A percentile compares a stretch with the other conserved stretches of the same genome.
These are phyloP conservation scores for Lecanicillium sp. DNA, from an alignment of 2,329 filamentous ascomycete genomes.

Conservation along the genomic window DNA sequence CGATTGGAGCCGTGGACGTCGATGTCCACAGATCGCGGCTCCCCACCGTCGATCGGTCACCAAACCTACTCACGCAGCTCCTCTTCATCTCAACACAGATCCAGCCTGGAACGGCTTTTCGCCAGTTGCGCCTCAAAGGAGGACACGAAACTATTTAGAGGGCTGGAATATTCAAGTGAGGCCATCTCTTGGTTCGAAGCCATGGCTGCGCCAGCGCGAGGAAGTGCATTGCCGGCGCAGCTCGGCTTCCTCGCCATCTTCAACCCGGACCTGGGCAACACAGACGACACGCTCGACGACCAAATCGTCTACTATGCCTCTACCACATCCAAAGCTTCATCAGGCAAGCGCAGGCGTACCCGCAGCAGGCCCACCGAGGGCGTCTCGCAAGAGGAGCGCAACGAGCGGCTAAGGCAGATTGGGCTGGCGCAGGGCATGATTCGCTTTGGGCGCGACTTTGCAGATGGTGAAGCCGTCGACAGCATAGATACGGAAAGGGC, in stretches of 20 bases:
- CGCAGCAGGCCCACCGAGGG: slow-evolving; percentile 32
- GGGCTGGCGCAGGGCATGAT: slow-evolving; percentile 96
- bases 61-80: too few species aligned
- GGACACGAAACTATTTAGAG: too few species aligned
- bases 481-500: slow-evolving; percentile 86
- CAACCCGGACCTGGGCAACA: slow-evolving; percentile 69
- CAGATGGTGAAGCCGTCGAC: slow-evolving; percentile 66
- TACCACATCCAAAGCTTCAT: slow-evolving; percentile 31
- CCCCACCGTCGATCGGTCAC: too few species aligned
- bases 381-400: slow-evolving; percentile 57
- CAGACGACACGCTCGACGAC: slow-evolving; percentile 53
- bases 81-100: too few species aligned
- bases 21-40: too few species aligned
- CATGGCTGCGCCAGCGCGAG: slow-evolving; percentile 12
- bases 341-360: slow-evolving; percentile 32
- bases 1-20: too few species aligned
- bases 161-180: too few species aligned
- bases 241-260: slow-evolving; percentile 91
- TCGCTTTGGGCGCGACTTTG: slow-evolving; percentile 83
- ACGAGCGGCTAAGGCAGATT: slow-evolving; percentile 85
- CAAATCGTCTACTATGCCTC: slow-evolving; percentile 94
- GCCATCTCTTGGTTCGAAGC: too few species aligned
- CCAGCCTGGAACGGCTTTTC: too few species aligned
- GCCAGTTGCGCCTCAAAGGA: too few species aligned
- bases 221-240: slow-evolving; percentile 54